Conservation (phyloP, 176 grass and related monocot species). For the Ensete ventricosum region DNA sequence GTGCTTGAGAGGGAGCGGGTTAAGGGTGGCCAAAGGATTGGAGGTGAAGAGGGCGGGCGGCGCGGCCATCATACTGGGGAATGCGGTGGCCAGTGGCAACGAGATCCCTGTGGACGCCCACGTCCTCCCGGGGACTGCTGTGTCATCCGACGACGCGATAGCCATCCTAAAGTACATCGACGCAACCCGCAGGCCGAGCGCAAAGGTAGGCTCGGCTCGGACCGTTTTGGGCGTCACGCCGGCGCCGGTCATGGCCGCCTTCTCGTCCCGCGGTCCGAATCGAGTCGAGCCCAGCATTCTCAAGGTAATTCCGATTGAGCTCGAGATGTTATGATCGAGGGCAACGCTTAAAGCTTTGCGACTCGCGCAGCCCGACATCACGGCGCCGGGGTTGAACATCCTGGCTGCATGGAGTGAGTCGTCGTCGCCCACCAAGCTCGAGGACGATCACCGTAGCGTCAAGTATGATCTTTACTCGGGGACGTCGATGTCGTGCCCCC, state of each 20-base stretch:
- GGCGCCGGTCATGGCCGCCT: constrained; percentile 74
- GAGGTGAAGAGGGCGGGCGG: constrained; percentile 88
- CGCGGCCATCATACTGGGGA: constrained; percentile 79
- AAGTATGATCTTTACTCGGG: constrained; percentile 79
- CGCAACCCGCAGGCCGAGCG: constrained; percentile 33
- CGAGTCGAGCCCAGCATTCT: constrained; percentile 67
- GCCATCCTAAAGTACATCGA: constrained; percentile 58
- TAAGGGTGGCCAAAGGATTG: constrained; percentile 59
- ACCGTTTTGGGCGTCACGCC: constrained; percentile 50
- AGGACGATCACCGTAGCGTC: constrained; percentile 59
- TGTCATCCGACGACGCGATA: constrained; percentile 33
- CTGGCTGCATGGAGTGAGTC: constrained; percentile 92
- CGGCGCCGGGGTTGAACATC: constrained; percentile 83
- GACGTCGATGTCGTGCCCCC: constrained; percentile 96
- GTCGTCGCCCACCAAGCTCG: constrained; percentile 80
- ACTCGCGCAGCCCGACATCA: constrained; percentile 60
- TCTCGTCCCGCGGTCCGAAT: constrained; percentile 91
- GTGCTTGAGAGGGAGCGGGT: constrained; percentile 61
- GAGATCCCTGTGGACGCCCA: constrained; percentile 86
- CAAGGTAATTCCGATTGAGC: constrained; percentile 33
- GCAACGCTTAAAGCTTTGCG: background rate
- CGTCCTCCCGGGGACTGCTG: constrained; percentile 60
- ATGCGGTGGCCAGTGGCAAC: constrained; percentile 35
- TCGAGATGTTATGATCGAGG: no score
- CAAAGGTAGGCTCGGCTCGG: constrained; percentile 27